Evolutionary conservation across 805 yeast genomes (phyloP), one percentile per base, ranked within the genome.

Genomic region (Peterozyma xylosa): DNA sequence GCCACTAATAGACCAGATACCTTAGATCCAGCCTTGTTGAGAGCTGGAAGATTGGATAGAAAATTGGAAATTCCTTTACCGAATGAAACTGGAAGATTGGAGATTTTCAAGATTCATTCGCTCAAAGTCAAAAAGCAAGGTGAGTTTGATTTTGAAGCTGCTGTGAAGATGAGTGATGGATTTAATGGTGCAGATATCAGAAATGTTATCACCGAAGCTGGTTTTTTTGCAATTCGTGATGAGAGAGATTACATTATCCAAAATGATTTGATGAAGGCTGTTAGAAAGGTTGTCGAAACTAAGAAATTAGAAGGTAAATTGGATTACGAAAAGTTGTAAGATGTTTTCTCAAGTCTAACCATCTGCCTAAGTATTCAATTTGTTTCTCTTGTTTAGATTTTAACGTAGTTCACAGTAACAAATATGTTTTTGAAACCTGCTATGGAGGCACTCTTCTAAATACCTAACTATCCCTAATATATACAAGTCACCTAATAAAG

Each of bases 1-100:
- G 99, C 99, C 32, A 91, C 99, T n/a, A 91, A 91, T 66, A 80
- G 99, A 68, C 99, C 99, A 10, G 99, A 91, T 61, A 93, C 98
- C 11, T 73, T 91, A 52, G 99, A 91, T 65, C 99, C 99, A 11
- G 99, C 99, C 3, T 73, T 91, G 54, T 74, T 91, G 55, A 86
- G 99, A 71, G 96, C 99, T 2, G 99, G 99, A 53, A 82, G 99
- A 70, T 78, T 91, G 61, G 99, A 91, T 67, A 79, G 98, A 61
- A 91, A 91, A 65, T 87, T 91, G 56, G 99, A 91, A 68, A 93
- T 91, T 52, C 87, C 93, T 33, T 73, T 91, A 59, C 98, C 99
- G 14, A 91, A 91, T 62, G 99, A 91, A 67, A 93, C 85, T 37
- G 98, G 98, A 37, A 78, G 99, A 57, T 70, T 89, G 48, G 96